phyloP scores from a whole-genome alignment of 1,284 basidiomycete species.

The Sporisorium scitamineum region DNA sequence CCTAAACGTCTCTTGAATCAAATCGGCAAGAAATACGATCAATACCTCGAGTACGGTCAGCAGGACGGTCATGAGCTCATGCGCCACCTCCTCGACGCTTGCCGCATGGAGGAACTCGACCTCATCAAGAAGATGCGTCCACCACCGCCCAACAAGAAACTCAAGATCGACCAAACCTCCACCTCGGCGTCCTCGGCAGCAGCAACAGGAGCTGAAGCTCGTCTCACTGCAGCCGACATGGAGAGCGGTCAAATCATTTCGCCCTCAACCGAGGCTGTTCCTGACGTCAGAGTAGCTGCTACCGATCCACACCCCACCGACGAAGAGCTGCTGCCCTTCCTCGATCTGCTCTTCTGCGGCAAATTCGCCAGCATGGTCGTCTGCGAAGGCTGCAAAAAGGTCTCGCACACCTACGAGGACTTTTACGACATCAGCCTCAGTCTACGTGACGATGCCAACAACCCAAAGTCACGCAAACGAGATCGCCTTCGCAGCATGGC shows the following conservation, averaged over 20 bases:
- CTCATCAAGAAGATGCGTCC: constrained; percentile 82
- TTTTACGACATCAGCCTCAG: constrained; percentile 91
- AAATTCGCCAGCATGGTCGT: constrained; percentile 88
- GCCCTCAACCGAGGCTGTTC: constrained; percentile 1
- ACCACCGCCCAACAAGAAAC: constrained; percentile 69
- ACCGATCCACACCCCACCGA: constrained; percentile 52
- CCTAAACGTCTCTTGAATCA: constrained; percentile 74
- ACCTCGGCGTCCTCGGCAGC: neutral
- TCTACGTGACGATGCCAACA: constrained; percentile 71
- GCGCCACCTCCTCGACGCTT: constrained; percentile 87
- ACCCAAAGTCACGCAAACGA: constrained; percentile 44
- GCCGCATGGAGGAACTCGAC: constrained; percentile 93
- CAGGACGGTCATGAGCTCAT: constrained; percentile 95
- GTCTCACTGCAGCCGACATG: constrained; percentile 22
- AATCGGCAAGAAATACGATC: constrained; percentile 87
- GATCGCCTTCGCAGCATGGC: constrained; percentile 55
- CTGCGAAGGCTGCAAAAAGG: constrained; percentile 87
- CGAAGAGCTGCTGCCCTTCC: constrained; percentile 77
- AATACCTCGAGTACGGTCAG: constrained; percentile 85
- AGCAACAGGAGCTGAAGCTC: constrained; percentile 1
- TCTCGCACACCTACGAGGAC: constrained; percentile 90
- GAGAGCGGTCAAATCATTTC: constrained; percentile 29
- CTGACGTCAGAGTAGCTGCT: neutral
- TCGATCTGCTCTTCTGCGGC: constrained; percentile 90
- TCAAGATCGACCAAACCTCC: constrained; percentile 38